Percentiles rank a stretch among this genome's conserved stretches.
phyloP scores from a whole-genome alignment of 768 basidiomycete species.

The Leucocoprinus leucothites region DNA sequence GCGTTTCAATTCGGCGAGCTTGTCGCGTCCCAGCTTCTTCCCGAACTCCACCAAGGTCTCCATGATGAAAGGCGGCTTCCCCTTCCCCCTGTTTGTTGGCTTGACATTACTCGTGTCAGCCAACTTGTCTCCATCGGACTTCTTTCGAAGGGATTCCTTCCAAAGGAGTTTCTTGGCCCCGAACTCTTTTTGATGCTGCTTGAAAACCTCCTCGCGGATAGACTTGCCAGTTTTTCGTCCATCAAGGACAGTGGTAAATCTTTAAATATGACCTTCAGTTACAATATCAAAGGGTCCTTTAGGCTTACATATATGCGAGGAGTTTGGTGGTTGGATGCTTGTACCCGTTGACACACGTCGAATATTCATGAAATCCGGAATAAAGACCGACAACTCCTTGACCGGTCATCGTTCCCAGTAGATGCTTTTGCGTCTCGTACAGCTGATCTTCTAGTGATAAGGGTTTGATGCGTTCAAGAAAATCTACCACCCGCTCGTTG shows the following conservation, averaged over 20 bases:
- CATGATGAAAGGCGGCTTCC: conserved; percentile 36
- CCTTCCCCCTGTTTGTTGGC: conserved; percentile 11
- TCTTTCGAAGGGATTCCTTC: conserved; percentile 28
- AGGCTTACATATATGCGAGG: conserved; percentile 47
- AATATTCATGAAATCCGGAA: conserved; percentile 52
- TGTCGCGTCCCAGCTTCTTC: not conserved
- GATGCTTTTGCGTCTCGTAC: conserved; percentile 40
- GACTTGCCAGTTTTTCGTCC: conserved; percentile 57
- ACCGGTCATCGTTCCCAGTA: conserved; percentile 49
- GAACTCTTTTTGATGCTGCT: conserved; percentile 17
- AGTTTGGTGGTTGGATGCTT: conserved; percentile 41
- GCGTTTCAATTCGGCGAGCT: not conserved
- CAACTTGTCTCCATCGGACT: conserved; percentile 16
- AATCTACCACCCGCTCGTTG: conserved; percentile 41
- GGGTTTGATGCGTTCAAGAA: conserved; percentile 27
- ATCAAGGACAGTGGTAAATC: conserved; percentile 55
- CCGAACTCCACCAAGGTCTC: conserved; percentile 35
- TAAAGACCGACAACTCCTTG: conserved; percentile 50
- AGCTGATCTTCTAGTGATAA: conserved; percentile 24
- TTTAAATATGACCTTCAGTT: conserved; percentile 12
- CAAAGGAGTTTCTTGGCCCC: conserved; percentile 22
- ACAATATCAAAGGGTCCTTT: not conserved
- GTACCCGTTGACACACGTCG: conserved; percentile 54
- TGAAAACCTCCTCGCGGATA: conserved; percentile 31
- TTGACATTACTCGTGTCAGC: conserved; percentile 20